Evolutionary conservation across 2,329 filamentous ascomycete genomes (phyloP), one percentile per base, ranked within the genome.

Genomic region (Sporothrix dimorphospora): DNA sequence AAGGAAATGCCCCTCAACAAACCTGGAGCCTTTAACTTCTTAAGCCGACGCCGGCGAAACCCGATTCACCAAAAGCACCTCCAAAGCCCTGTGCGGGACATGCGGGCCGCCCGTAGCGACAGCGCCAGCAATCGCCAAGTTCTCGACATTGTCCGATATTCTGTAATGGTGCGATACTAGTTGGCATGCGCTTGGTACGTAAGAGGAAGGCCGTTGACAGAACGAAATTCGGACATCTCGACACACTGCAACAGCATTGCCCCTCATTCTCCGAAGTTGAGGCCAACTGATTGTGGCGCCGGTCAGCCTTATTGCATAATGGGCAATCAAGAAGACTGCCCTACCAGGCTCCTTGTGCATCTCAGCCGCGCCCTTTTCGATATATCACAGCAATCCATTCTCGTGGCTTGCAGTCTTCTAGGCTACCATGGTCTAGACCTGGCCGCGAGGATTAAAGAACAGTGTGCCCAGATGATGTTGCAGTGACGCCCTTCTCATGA

Each of bases 41-140:
- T 34, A 66, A 21, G 45, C 65, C 65, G 27, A 53, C 65, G 65
- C 65, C 65, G 42, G 65, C 27, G 61, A 19, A 30, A 66, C 16
- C 21, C 40, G 61, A 65, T 45, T 38, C 21, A 38, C 55, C 19
- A 59, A 59, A 59, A 34, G 30, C 12, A 12, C 16, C 55, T 24
- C 12, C 19, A 24, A 53, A 53, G n/a, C n/a, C 9, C 51, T 12
- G 16, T 34, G 9, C 55, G 55, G 55, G 55, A 61, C 55, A 6
- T 45, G 61, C 40, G 40, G 61, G 40, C 61, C 40, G 61, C 61
- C 40, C 9, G 14, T 30, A 47, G 61, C 40, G 61, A 66, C 40
- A 9, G 5, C 40, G 21, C 21, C 38, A 27, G 38, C 38, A 24
- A 27, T 24, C 61, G 40, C 40, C 40, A 27, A 47, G 40, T 19